Conservation (phyloP, 2,329 filamentous ascomycete genomes). For the Colletotrichum sp. region DNA sequence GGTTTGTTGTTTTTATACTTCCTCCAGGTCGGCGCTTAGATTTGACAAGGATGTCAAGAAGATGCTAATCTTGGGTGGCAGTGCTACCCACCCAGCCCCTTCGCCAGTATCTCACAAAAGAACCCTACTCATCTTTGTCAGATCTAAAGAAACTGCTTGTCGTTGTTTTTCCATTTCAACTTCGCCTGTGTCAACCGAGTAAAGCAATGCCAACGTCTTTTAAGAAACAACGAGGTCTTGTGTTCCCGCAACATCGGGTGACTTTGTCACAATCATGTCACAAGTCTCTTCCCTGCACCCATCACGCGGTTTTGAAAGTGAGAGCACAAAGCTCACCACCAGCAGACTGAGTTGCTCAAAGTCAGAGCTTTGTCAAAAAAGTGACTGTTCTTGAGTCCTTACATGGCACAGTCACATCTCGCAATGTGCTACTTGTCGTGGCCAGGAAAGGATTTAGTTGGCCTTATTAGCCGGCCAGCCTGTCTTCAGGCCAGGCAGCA, state of each 20-base stretch:
- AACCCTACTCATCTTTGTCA: neutral
- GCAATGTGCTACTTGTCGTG: neutral
- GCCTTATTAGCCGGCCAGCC: neutral
- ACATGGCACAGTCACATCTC: neutral
- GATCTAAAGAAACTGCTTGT: neutral
- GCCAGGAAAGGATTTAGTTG: neutral
- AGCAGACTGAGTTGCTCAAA: no score
- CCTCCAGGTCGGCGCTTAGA: no score
- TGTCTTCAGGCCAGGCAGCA: neutral
- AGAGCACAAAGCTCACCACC: neutral
- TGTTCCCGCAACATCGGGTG: neutral
- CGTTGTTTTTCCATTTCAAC: neutral
- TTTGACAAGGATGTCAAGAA: neutral
- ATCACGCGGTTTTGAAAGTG: neutral
- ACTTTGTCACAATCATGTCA: slow-evolving; percentile 11
- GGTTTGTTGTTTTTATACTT: no score
- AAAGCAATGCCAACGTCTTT: neutral
- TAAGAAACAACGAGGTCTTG: neutral
- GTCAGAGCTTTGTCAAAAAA: neutral
- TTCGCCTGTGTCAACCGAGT: neutral
- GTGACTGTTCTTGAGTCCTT: neutral
- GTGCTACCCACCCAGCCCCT: neutral
- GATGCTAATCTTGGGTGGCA: neutral
- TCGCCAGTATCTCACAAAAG: neutral
- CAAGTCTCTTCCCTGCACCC: neutral